These are phyloP conservation scores for Populus hybrid DNA, from an alignment of 441 rosid genomes.

Conservation along the genomic window DNA sequence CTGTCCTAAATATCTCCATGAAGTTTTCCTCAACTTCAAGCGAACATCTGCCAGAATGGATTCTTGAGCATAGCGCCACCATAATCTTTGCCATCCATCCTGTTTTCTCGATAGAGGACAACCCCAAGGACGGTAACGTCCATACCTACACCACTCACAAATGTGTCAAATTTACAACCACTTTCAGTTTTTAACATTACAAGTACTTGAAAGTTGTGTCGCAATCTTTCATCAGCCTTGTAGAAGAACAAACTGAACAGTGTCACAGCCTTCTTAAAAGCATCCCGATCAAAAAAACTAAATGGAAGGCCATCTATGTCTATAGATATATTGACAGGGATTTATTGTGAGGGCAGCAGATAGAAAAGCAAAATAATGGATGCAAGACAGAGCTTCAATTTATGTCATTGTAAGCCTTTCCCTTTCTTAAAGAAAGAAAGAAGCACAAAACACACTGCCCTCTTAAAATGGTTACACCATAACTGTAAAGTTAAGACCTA, in stretches of 20 bases:
- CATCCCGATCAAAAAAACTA: background rate
- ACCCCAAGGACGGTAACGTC: slow-evolving; percentile 83
- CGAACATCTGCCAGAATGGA: slow-evolving; percentile 77
- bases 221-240: background rate
- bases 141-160: slow-evolving; percentile 58
- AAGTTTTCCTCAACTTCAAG: slow-evolving; percentile 70
- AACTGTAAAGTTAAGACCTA: background rate
- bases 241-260: background rate
- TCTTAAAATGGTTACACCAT: background rate
- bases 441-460: background rate
- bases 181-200: background rate
- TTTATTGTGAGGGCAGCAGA: background rate
- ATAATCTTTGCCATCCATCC: slow-evolving; percentile 73
- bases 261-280: background rate
- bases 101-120: slow-evolving; percentile 56
- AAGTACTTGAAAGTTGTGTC: background rate
- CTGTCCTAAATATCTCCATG: slow-evolving; percentile 84
- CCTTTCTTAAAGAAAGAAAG: background rate
- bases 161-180: background rate
- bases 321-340: background rate
- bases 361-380: background rate
- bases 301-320: background rate
- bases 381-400: background rate
- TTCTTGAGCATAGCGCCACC: slow-evolving; percentile 94
- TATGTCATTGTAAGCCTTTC: background rate